Evolutionary conservation across 495 filamentous ascomycete genomes (phyloP).

Genomic region (Tuber umbilicatum): DNA sequence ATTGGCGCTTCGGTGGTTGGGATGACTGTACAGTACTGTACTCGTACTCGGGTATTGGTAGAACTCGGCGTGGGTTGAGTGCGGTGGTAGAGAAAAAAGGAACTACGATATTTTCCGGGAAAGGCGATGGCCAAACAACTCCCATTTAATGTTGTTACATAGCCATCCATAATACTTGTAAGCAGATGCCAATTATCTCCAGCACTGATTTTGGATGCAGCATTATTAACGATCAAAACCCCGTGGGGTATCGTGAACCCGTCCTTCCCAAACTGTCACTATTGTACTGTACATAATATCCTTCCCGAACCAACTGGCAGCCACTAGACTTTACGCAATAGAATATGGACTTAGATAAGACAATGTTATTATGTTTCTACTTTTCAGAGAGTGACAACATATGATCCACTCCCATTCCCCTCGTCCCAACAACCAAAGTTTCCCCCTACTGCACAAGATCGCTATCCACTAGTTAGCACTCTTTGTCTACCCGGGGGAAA

Average conservation of each 20-base stretch:
- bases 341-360: background rate
- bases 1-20: too few relatives aligned
- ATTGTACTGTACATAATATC: background rate
- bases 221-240: background rate
- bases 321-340: background rate
- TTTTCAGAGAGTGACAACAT: background rate
- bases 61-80: too few relatives aligned
- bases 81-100: too few relatives aligned
- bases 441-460: background rate
- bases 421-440: background rate
- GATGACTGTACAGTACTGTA: too few relatives aligned
- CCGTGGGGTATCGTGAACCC: background rate
- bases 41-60: too few relatives aligned
- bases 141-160: too few relatives aligned
- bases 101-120: too few relatives aligned
- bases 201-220: too few relatives aligned
- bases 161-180: too few relatives aligned
- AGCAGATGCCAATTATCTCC: too few relatives aligned
- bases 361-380: background rate
- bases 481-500: background rate
- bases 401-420: background rate
- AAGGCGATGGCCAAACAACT: too few relatives aligned
- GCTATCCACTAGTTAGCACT: background rate
- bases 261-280: background rate
- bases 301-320: background rate